Base-by-base conservation (phyloP, 2,329 filamentous ascomycete genomes). In the Arthrobotrys conoides region DNA sequence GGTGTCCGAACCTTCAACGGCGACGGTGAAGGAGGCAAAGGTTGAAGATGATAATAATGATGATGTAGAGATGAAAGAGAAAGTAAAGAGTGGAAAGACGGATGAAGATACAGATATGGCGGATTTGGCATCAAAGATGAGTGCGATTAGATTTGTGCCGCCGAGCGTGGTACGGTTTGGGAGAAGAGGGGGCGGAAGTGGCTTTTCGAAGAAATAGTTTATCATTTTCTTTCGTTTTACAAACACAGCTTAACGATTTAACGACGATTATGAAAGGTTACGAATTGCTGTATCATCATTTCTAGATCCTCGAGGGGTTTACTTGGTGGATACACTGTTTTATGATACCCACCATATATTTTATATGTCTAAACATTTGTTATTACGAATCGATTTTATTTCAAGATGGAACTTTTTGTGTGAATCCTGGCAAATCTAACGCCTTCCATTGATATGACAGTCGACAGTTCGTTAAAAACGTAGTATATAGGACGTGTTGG, bases 371-470 rank as follows among this genome's bases (percentile, higher is more conserved):
- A 51, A 10, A 16, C 12, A 51, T 27, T 8, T 27, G 14, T 16
- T 1, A 27, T 16, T 51, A 51, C n/a, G 22, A 16, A 51, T 27
- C 27, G 22, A 51, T 14, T n/a, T 16, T 27, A 55, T 33, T 8
- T 36, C 3, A 22, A 8, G n/a, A 18, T n/a, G n/a, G n/a, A 27
- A 27, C 14, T 63, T 51, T 63, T 53, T 53, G 51, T 67, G 27
- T 68, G 53, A 59, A 71, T 64, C 71, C 72, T 61, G 61, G 72
- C 66, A 70, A 76, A 76, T 76, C 72, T 76, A 76, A 76, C 72
- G 72, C 72, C 72, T 76, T 76, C 72, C 72, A 71, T 76, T 65
- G 72, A 76, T 76, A 70, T 70, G 66, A 76, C 59, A 71, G 69
- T 76, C 66, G 66, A 76, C 59, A 71, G 69, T 76, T 76, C 65